phyloP scores from a whole-genome alignment of 2,329 filamentous ascomycete genomes.

The Fusarium sacchari region DNA sequence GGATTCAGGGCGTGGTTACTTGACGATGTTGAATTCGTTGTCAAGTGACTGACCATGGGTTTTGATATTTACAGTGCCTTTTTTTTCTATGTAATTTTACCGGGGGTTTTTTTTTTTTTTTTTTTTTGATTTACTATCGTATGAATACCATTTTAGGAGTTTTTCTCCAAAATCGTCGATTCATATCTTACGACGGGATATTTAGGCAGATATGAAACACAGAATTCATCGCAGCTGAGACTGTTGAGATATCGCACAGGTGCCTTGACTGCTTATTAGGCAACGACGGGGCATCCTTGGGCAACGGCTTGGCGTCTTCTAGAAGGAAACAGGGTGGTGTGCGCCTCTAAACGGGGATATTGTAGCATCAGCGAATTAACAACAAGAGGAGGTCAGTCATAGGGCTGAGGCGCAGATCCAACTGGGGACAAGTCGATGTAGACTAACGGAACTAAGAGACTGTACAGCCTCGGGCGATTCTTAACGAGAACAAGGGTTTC shows the following conservation, averaged over 20 bases:
- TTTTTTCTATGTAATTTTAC: conserved; percentile 11
- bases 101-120: not conserved
- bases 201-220: not conserved
- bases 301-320: conserved; percentile 15
- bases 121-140: conserved; percentile 5
- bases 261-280: conserved; percentile 13
- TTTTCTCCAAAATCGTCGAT: not conserved
- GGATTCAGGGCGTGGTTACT: conserved; percentile 18
- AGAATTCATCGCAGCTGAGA: not conserved
- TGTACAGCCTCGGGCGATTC: conserved; percentile 34
- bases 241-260: not conserved
- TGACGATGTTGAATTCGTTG: conserved; percentile 5
- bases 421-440: not conserved
- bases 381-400: not conserved
- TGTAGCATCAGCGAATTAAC: not conserved
- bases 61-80: conserved; percentile 6
- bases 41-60: not conserved
- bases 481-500: conserved; percentile 2
- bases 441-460: not conserved
- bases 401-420: conserved; percentile 30
- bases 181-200: not conserved
- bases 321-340: conserved; percentile 24
- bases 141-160: conserved; percentile 12
- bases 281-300: conserved; percentile 7
- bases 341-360: conserved; percentile 1